Evolutionary conservation across 2,329 filamentous ascomycete genomes (phyloP).

Genomic region (Atkinsonella texensis): DNA sequence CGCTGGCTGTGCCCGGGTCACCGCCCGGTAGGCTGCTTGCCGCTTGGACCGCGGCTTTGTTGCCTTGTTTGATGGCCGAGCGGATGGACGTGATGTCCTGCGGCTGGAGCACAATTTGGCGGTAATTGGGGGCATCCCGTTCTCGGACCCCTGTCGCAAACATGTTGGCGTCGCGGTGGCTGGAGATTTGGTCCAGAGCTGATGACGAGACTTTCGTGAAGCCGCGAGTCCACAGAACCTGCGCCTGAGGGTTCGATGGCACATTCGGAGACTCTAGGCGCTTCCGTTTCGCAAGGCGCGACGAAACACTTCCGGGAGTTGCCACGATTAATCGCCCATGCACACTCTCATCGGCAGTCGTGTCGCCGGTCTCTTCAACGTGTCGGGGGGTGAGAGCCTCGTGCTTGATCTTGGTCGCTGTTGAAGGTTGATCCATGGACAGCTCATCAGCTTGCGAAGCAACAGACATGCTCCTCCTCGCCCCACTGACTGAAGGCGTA

Average conservation of each 20-base stretch:
- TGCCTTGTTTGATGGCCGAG: slow-evolving; percentile 62
- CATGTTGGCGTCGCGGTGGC: slow-evolving; percentile 67
- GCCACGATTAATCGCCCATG: slow-evolving; percentile 25
- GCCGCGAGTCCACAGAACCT: slow-evolving; percentile 65
- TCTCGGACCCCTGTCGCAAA: slow-evolving; percentile 67
- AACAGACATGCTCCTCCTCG: slow-evolving; percentile 33
- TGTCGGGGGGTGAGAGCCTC: slow-evolving; percentile 44
- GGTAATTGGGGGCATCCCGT: slow-evolving; percentile 64
- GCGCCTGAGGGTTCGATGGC: slow-evolving; percentile 43
- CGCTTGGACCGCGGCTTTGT: slow-evolving; percentile 48
- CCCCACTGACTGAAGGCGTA: slow-evolving; percentile 22
- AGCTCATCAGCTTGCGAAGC: slow-evolving; percentile 36
- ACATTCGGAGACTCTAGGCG: slow-evolving; percentile 38
- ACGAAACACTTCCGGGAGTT: slow-evolving; percentile 25
- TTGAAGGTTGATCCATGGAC: slow-evolving; percentile 29
- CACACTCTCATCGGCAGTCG: slow-evolving; percentile 41
- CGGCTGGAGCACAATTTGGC: slow-evolving; percentile 58
- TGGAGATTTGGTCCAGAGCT: slow-evolving; percentile 64
- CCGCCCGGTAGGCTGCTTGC: slow-evolving; percentile 49
- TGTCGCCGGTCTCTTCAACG: slow-evolving; percentile 43
- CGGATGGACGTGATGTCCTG: slow-evolving; percentile 71
- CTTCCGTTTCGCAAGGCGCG: slow-evolving; percentile 41
- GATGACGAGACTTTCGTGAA: slow-evolving; percentile 62
- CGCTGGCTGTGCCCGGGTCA: slow-evolving; percentile 41
- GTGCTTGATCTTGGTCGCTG: slow-evolving; percentile 40